phyloP scores from a whole-genome alignment of 495 filamentous ascomycete genomes.

The Xylaria castorea region DNA sequence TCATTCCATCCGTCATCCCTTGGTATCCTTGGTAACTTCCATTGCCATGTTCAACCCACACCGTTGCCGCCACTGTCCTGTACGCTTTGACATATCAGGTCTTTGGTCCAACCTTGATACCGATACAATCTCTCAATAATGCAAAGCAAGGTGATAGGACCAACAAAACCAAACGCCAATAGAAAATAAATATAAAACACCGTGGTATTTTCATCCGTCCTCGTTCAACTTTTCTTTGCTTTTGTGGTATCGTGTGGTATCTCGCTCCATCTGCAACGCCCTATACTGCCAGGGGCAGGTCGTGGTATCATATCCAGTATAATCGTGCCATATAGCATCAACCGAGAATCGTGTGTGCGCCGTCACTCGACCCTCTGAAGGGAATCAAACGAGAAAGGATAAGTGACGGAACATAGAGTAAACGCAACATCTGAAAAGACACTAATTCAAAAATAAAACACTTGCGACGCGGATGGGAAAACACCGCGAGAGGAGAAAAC shows the following conservation, averaged over 20 bases:
- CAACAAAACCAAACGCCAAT: conserved; percentile 32
- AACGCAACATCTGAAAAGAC: conserved; percentile 32
- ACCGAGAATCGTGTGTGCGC: conserved; percentile 36
- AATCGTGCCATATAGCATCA: conserved; percentile 45
- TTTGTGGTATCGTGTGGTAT: conserved; percentile 48
- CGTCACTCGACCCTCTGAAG: conserved; percentile 29
- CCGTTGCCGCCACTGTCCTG: neutral
- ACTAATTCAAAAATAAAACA: neutral
- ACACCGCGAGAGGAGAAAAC: conserved; percentile 12
- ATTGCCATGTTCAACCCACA: neutral
- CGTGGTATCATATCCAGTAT: conserved; percentile 47
- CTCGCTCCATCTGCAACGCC: conserved; percentile 45
- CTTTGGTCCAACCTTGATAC: conserved; percentile 10
- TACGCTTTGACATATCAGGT: neutral
- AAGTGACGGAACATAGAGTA: conserved; percentile 26
- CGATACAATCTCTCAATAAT: conserved; percentile 18
- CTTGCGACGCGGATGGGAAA: neutral
- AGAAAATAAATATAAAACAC: conserved; percentile 34
- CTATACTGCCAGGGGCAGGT: conserved; percentile 41
- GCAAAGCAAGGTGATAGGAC: conserved; percentile 19
- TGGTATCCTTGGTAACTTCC: neutral
- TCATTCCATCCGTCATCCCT: conserved; percentile 16
- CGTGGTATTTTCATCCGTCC: conserved; percentile 37
- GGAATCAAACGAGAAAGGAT: conserved; percentile 24
- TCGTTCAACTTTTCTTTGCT: conserved; percentile 42